Conservation (phyloP, 176 grass and related monocot genomes). For the Sorghum bicolor region Sorghum_bicolor_NCBIv3 NC_012878.2:56706501-56707000, state of each 20-base stretch:
- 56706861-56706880: not conserved
- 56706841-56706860: not conserved
- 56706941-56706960: not conserved
- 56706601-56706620: constrained; percentile 14
- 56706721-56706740: constrained; percentile 18
- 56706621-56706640: not conserved
- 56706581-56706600: constrained; percentile 46
- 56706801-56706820: not conserved
- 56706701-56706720: not conserved
- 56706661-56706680: not conserved
- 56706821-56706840: not conserved
- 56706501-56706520: constrained; percentile 8
- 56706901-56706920: not conserved
- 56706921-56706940: not conserved
- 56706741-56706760: not conserved
- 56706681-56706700: not conserved
- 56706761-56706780: not conserved
- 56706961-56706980: not conserved
- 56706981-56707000: not conserved
- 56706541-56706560: constrained; percentile 38
- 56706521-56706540: not conserved
- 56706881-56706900: not conserved
- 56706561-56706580: constrained; percentile 30
- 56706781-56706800: constrained; percentile 13
- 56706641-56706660: not conserved